phyloP scores from a whole-genome alignment of 768 basidiomycete genomes.

The Lyophyllum semitale region DNA sequence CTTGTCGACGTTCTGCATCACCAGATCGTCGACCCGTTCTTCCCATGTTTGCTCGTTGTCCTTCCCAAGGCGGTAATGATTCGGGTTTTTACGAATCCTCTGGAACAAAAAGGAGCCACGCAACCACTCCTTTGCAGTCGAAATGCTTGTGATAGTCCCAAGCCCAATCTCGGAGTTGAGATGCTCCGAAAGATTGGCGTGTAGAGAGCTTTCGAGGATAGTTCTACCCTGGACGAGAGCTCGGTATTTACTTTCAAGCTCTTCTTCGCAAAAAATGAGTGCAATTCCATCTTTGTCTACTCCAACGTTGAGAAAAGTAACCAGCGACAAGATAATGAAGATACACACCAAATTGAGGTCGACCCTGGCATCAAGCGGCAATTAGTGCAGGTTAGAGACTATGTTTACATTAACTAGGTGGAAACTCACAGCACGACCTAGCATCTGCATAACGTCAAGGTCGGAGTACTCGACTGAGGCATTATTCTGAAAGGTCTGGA shows the following conservation, averaged over 20 bases:
- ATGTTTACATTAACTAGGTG: background rate
- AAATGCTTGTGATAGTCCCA: conserved; percentile 72
- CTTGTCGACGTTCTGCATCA: conserved; percentile 62
- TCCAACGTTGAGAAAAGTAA: background rate
- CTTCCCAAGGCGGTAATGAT: conserved; percentile 69
- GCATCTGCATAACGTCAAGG: conserved; percentile 94
- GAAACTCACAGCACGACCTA: conserved; percentile 80
- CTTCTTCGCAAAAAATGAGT: conserved; percentile 78
- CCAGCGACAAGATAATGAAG: background rate
- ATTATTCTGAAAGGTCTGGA: conserved; percentile 74
- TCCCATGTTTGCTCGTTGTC: conserved; percentile 63
- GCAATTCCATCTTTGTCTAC: conserved; percentile 83
- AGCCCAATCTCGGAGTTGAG: conserved; percentile 93
- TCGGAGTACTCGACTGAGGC: conserved; percentile 83
- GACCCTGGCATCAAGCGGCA: conserved; percentile 49
- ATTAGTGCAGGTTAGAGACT: background rate
- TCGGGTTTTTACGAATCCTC: conserved; percentile 82
- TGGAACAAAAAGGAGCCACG: conserved; percentile 84
- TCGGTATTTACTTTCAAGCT: conserved; percentile 72
- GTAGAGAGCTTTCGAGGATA: conserved; percentile 83
- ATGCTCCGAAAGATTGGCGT: conserved; percentile 84
- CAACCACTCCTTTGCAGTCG: conserved; percentile 82
- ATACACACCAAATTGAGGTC: conserved; percentile 82
- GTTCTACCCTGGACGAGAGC: conserved; percentile 70
- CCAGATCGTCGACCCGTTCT: conserved; percentile 70